Evolutionary conservation across 2,329 filamentous ascomycete genomes (phyloP), one percentile per base, ranked within the genome.

Genomic region (Fusarium phyllophilum): DNA sequence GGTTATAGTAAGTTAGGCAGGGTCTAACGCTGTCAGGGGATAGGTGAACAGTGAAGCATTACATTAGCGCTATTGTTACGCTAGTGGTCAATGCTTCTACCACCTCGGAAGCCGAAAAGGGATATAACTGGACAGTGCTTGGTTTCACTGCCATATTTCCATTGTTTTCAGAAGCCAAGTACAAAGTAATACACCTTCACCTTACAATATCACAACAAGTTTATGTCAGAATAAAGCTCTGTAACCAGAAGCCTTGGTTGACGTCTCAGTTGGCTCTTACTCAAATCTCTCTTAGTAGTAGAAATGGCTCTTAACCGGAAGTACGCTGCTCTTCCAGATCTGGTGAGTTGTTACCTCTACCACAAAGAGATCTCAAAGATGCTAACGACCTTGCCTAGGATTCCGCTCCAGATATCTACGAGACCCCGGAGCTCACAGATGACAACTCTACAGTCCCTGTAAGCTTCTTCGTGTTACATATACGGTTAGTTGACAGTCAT

Each of bases 351-450:
- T 59, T 36, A 61, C 45, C 55, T 55, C 24, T 24, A 42, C 45
- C 49, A 65, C 51, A 46, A 41, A 60, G 46, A 62, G 34, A 46
- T n/a, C 31, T 48, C 59, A 45, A 42, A 34, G 39, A 29, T 71
- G 52, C 75, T 78, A 65, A 78, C 52, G 54, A 38, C 51, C 36
- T 75, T 51, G 33, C 56, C 36, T 75, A 97, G 93, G 95, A 98
- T 84, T 93, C 92, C 62, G 95, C 95, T 34, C 95, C 95, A 75
- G 96, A 98, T 80, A 94, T 97, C 78, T 98, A 98, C 86, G 96
- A 98, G 84, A 98, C 96, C 22, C 95, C 96, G 75, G 95, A 97
- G 63, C 86, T 98, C 75, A 96, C 93, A 64, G 94, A 97, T 80
- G 95, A 97, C 82, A 93, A 91, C 73, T 97, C 95, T 29, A 97